Evolutionary conservation across 2,329 filamentous ascomycete genomes (phyloP).

Genomic region (Dryadomyces quercus-mongolicae): DNA sequence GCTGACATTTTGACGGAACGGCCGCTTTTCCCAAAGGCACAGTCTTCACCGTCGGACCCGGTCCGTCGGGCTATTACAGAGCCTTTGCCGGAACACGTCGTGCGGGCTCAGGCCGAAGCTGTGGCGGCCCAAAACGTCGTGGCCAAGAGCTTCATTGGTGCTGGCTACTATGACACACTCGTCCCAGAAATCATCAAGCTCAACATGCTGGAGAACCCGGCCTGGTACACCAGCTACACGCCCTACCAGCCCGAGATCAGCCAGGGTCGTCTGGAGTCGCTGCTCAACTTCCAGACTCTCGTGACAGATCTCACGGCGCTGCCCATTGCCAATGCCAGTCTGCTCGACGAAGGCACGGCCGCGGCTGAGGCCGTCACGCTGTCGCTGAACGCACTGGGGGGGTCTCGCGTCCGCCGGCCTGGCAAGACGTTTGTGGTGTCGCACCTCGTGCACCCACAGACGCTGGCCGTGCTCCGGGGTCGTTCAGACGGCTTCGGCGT

Average conservation of each 20-base stretch:
- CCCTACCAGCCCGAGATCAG: slow-evolving; percentile 97
- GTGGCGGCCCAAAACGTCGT: slow-evolving; percentile 24
- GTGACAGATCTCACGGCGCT: slow-evolving; percentile 79
- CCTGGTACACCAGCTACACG: slow-evolving; percentile 97
- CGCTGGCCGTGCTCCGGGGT: slow-evolving; percentile 69
- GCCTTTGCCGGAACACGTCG: slow-evolving; percentile 45
- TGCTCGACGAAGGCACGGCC: slow-evolving; percentile 84
- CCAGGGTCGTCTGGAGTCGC: slow-evolving; percentile 81
- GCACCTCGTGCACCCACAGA: slow-evolving; percentile 71
- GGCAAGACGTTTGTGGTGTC: slow-evolving; percentile 81
- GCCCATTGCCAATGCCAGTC: slow-evolving; percentile 78
- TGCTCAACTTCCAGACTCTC: slow-evolving; percentile 93
- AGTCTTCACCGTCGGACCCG: slow-evolving; percentile 25
- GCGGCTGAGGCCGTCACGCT: slow-evolving; percentile 94
- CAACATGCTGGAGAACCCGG: slow-evolving; percentile 84
- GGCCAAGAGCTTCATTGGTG: slow-evolving; percentile 64
- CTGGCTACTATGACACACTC: slow-evolving; percentile 78
- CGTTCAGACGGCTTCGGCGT: slow-evolving; percentile 89
- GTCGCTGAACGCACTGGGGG: slow-evolving; percentile 64
- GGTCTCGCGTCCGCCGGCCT: slow-evolving; percentile 57
- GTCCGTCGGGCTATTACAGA: slow-evolving; percentile 22
- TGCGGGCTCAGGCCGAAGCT: slow-evolving; percentile 30
- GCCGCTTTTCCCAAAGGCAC: slow-evolving; percentile 43
- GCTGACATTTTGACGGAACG: slow-evolving; percentile 60
- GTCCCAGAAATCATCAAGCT: slow-evolving; percentile 84